Conservation (phyloP, 2,329 filamentous ascomycete species). For the Arthrinium phaeospermum region DNA sequence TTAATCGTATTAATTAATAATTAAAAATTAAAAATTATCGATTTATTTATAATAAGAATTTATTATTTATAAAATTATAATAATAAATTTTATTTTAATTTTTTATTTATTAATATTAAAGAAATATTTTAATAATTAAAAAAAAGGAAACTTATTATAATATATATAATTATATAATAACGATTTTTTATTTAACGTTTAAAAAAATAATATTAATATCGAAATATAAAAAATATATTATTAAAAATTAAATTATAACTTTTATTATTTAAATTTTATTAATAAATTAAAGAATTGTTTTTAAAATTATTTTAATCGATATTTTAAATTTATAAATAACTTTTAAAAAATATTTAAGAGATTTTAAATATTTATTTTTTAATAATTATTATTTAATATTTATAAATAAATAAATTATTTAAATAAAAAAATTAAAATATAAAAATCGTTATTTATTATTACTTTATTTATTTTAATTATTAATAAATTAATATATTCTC, state of each 20-base stretch:
- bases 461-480: neutral
- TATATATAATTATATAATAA: conserved; percentile 7
- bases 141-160: neutral
- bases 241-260: neutral
- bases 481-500: neutral
- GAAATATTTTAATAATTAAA: neutral
- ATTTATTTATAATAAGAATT: too few relatives aligned
- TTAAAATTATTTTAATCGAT: neutral
- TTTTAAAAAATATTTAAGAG: conserved; percentile 13
- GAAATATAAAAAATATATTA: neutral
- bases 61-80: conserved; percentile 4
- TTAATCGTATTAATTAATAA: neutral
- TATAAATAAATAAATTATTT: conserved; percentile 9
- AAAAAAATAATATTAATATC: too few relatives aligned
- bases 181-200: neutral
- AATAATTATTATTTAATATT: conserved; percentile 10
- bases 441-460: conserved; percentile 1
- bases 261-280: conserved; percentile 6
- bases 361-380: neutral
- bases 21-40: neutral
- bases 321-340: neutral
- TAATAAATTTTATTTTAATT: neutral
- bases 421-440: neutral
- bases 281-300: neutral
- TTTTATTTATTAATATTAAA: neutral